Evolutionary conservation across 306 rosid species (phyloP), one percentile per base, ranked within the genome.

Genomic region (Cajanus cajan): DNA sequence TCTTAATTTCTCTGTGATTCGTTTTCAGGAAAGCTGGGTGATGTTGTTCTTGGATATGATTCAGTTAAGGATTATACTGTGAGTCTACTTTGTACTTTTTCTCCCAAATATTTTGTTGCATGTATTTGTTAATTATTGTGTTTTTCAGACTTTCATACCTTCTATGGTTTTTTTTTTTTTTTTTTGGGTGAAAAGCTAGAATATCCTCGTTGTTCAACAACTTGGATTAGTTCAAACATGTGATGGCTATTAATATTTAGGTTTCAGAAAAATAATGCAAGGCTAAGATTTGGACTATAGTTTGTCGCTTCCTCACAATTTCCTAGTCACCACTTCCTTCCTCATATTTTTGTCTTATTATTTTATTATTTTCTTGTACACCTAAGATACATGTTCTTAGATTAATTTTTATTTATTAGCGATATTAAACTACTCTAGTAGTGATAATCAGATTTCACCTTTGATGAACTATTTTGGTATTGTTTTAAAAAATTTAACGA

Each of bases 41-140:
- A 93, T 91, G 82, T 91, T 58, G 83, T 90, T 87, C 95, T 93
- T 65, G 98, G 96, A 59, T 93, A 90, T 64, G 83, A 91, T 82
- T 86, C 98, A 69, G 4, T 90, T 62, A 78, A 87, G 39, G 90
- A 89, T 36, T 93, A 93, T 70, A 74, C 41, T 9, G 88, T 85
- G 57, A 81, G 84, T 74, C 5, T 6, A 28, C 7, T 50, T 7
- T 68, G 10, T 19, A 14, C 25, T 66, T 50, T 19, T 28, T 65
- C 2, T 19, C 21, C 39, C 5, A 36, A 25, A 62, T 40, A 16
- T 45, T 21, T 48, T 78, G 6, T 18, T 13, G 65, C 65, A 58
- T 58, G 16, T 15, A 1, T 43, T 18, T 78, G 7, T 9, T 48
- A 25, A 12, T 76, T 48, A 12, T 47, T 65, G 12, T 59, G 51